Evolutionary conservation across 2,329 filamentous ascomycete species (phyloP), one percentile per base, ranked within the genome.

Genomic region (Aureobasidium lini): DNA sequence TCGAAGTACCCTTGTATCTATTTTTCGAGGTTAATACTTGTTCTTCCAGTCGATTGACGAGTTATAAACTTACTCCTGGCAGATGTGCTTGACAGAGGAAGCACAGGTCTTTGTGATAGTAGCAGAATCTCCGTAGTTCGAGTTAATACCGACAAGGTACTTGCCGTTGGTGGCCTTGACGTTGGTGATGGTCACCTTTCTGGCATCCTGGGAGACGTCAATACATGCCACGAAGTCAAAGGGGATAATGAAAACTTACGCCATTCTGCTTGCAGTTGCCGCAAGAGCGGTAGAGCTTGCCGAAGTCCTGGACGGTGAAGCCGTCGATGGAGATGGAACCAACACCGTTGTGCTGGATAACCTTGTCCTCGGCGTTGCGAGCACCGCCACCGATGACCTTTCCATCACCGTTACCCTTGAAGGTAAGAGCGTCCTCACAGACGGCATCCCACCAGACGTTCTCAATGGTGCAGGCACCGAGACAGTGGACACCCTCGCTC

Each of bases 401-500:
- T 6, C 44, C 64, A 50, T 46, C 6, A 4, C 42, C 42, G 43
- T 65, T 36, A 6, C 48, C 48, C 64, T 66, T 66, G 58, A 66
- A 61, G n/a, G 62, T 67, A 63, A 75, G 70, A 65, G 67, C 64
- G 61, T 73, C 73, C 65, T 77, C 71, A 68, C 73, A 76, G 40
- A 77, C 73, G 42, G 71, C 71, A 34, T 69, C 67, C 70, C 72
- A 78, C 74, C 75, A 77, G 57, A 77, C 75, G 64, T 76, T 76
- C 56, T 73, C 73, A 36, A 79, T 66, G 7, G 73, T 77, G 67
- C 78, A 80, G 13, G 74, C 69, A 36, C 77, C 78, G 56, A 74
- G 67, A 69, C 79, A 81, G 70, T 82, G 78, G 34, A 81, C 75
- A 57, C 75, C 79, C 68, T 80, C 79, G 37, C 75, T 73, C 62